A percentile compares a stretch with the other conserved stretches of the same genome.
Conservation (phyloP, 306 rosid genomes). For the Phaseolus lunatus region DNA sequence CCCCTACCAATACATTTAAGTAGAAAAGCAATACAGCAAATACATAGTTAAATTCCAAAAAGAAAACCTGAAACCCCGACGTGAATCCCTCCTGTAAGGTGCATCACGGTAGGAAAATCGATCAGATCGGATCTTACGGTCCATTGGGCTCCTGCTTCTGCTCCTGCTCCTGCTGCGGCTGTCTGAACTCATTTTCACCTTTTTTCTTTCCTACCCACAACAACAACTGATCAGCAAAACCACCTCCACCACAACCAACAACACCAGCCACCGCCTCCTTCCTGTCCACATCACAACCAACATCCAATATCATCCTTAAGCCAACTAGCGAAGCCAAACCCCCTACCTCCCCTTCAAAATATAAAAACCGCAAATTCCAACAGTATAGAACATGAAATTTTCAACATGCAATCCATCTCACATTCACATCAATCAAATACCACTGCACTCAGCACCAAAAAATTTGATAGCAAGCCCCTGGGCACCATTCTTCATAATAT, state of each 20-base stretch:
- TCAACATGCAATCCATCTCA: slow-evolving; percentile 70
- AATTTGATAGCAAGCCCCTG: slow-evolving; percentile 49
- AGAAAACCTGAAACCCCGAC: slow-evolving; percentile 97
- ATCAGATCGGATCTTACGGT: slow-evolving; percentile 95
- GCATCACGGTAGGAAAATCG: slow-evolving; percentile 94
- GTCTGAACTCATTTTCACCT: slow-evolving; percentile 83
- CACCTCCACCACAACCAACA: slow-evolving; percentile 73
- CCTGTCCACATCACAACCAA: slow-evolving; percentile 99
- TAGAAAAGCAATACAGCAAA: slow-evolving; percentile 44
- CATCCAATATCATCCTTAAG: slow-evolving; percentile 85
- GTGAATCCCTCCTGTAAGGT: slow-evolving; percentile 96
- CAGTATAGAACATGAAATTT: slow-evolving; percentile 61
- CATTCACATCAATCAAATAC: slow-evolving; percentile 60
- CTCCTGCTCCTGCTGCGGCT: slow-evolving; percentile 94
- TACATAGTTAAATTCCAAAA: slow-evolving; percentile 53
- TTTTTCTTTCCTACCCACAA: slow-evolving; percentile 61
- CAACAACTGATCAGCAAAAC: slow-evolving; percentile 70
- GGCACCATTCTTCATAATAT: slow-evolving; percentile 57
- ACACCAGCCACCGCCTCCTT: slow-evolving; percentile 74
- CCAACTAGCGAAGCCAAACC: slow-evolving; percentile 64
- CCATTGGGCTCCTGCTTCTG: slow-evolving; percentile 95
- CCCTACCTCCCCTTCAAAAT: slow-evolving; percentile 80
- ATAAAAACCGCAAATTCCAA: slow-evolving; percentile 70
- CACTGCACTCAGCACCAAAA: slow-evolving; percentile 60
- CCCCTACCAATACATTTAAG: slow-evolving; percentile 46